phyloP scores from a whole-genome alignment of 768 basidiomycete genomes.

The Agaricus blazei region DNA sequence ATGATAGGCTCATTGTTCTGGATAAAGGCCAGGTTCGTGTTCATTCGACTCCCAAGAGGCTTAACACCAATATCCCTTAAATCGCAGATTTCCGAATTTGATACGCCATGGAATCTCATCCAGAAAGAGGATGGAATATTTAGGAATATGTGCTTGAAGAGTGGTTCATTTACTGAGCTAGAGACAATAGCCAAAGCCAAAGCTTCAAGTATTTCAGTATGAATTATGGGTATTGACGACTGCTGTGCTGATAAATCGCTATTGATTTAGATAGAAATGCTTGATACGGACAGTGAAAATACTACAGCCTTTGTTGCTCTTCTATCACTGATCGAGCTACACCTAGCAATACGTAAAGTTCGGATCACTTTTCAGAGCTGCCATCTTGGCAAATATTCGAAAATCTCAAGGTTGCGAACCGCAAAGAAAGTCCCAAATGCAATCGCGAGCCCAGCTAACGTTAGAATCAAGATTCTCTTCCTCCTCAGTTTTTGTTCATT shows the following conservation, averaged over 20 bases:
- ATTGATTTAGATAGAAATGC: too few species aligned
- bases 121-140: slow-evolving; percentile 61
- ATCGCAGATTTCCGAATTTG: slow-evolving; percentile 53
- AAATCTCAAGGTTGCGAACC: not conserved
- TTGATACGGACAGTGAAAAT: too few species aligned
- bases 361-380: not conserved
- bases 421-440: not conserved
- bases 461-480: not conserved
- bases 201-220: slow-evolving; percentile 9
- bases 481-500: not conserved
- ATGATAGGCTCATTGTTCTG: slow-evolving; percentile 75
- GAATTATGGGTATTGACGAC: too few species aligned
- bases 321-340: too few species aligned
- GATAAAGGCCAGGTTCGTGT: slow-evolving; percentile 54
- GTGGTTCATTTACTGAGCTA: slow-evolving; percentile 57
- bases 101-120: slow-evolving; percentile 68
- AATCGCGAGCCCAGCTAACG: not conserved
- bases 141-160: slow-evolving; percentile 65
- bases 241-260: too few species aligned
- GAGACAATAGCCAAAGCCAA: slow-evolving; percentile 52
- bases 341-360: too few species aligned
- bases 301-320: too few species aligned
- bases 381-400: not conserved
- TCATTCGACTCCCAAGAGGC: not conserved
- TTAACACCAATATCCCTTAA: not conserved